Percentiles rank a stretch among this genome's conserved stretches.
Conservation (phyloP, 805 yeast species). For the Starmerella apicola region DNA sequence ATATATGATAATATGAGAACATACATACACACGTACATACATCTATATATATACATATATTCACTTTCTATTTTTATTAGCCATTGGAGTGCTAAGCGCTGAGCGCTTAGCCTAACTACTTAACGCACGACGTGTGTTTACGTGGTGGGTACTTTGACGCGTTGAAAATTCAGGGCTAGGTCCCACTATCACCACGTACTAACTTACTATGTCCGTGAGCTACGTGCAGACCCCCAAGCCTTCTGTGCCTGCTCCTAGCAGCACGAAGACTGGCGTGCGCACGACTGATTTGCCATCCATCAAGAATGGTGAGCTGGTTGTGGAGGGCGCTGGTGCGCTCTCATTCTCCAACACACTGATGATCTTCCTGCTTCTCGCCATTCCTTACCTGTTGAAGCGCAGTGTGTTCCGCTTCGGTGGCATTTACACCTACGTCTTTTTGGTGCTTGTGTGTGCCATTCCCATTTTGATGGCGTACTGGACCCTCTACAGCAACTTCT, state of each 20-base stretch:
- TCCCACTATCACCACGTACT: no score
- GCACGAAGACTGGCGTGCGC: conserved; percentile 36
- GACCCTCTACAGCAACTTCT: conserved; percentile 62
- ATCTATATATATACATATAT: no score
- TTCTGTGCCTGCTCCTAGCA: conserved; percentile 32
- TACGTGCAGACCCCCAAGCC: conserved; percentile 45
- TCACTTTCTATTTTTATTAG: no score
- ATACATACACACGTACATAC: no score
- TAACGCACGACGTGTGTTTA: no score
- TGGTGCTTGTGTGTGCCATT: conserved; percentile 41
- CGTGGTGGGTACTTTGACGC: no score
- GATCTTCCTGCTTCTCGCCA: conserved; percentile 35
- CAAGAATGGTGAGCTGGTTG: conserved; percentile 76
- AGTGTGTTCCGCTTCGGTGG: conserved; percentile 44
- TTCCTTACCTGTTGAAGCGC: conserved; percentile 53
- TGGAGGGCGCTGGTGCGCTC: conserved; percentile 80
- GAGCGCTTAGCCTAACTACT: no score
- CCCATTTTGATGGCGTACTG: conserved; percentile 76
- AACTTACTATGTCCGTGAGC: no score
- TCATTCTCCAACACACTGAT: conserved; percentile 55
- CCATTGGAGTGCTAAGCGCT: no score
- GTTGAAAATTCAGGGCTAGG: no score
- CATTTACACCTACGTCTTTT: conserved; percentile 54
- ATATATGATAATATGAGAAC: no score
- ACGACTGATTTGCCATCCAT: conserved; percentile 47